A percentile compares a stretch with the other conserved stretches of the same genome.
Conservation (phyloP, 805 yeast species). For the Priceomyces melissophilus region DNA sequence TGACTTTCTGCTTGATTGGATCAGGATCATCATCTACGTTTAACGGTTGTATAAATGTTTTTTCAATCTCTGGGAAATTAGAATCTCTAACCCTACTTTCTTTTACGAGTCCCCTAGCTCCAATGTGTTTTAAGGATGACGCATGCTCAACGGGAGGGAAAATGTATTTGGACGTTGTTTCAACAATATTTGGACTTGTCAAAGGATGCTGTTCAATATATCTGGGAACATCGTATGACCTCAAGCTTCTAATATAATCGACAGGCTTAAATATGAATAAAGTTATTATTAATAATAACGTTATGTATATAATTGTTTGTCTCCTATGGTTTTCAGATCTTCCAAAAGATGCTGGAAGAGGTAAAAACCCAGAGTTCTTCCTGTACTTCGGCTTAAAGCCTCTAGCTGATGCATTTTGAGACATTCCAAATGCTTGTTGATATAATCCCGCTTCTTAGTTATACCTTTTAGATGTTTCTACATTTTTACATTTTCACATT, state of each 20-base stretch:
- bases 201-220: conserved; percentile 34
- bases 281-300: conserved; percentile 14
- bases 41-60: conserved; percentile 29
- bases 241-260: conserved; percentile 8
- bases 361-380: conserved; percentile 19
- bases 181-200: conserved; percentile 32
- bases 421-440: background rate
- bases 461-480: no score
- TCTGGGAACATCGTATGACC: conserved; percentile 1
- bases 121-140: conserved; percentile 54
- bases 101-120: conserved; percentile 49
- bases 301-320: conserved; percentile 12
- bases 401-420: conserved; percentile 7
- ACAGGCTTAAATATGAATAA: conserved; percentile 22
- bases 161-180: conserved; percentile 51
- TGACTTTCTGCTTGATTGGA: conserved; percentile 27
- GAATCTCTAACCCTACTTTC: conserved; percentile 47
- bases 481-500: background rate
- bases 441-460: no score
- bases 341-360: conserved; percentile 28
- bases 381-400: conserved; percentile 27
- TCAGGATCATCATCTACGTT: conserved; percentile 44
- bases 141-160: conserved; percentile 78
- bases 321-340: conserved; percentile 11
- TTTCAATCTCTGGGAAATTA: conserved; percentile 36